Conservation (phyloP, 352 stramenopile species). For the Globisporangium apiculatum region DNA sequence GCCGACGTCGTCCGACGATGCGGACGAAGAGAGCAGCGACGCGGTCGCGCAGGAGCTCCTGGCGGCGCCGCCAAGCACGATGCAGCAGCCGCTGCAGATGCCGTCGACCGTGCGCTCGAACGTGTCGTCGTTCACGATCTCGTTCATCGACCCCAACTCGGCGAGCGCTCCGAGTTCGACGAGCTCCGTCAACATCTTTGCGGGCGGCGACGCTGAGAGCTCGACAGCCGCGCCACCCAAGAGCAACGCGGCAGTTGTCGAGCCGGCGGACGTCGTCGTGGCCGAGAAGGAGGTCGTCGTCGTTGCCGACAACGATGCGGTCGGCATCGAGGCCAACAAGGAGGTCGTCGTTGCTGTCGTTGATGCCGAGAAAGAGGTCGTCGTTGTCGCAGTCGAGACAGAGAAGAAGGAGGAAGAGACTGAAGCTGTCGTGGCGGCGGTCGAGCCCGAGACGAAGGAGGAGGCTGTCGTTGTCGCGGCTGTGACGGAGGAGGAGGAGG, state of each 20-base stretch:
- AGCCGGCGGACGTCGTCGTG: background rate
- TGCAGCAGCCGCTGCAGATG: conserved; percentile 23
- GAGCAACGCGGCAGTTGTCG: background rate
- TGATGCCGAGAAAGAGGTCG: too few species aligned
- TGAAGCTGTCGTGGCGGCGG: background rate
- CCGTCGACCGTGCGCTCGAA: conserved; percentile 39
- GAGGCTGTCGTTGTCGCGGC: conserved; percentile 3
- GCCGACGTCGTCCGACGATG: background rate
- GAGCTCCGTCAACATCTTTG: conserved; percentile 8
- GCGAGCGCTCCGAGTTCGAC: conserved; percentile 3
- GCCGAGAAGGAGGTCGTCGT: background rate
- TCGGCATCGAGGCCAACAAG: too few species aligned
- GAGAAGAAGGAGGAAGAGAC: background rate
- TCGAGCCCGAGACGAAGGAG: background rate
- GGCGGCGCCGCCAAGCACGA: conserved; percentile 9
- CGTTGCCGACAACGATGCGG: too few species aligned
- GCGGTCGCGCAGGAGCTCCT: conserved; percentile 15
- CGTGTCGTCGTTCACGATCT: conserved; percentile 49
- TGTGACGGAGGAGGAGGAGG: background rate
- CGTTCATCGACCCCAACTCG: conserved; percentile 40
- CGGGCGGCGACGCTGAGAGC: conserved; percentile 1
- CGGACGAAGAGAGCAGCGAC: conserved; percentile 18
- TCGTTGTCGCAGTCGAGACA: background rate
- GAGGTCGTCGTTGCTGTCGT: too few species aligned
- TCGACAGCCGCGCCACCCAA: background rate